Evolutionary conservation across 1,284 basidiomycete genomes (phyloP).

Genomic region (Ceratobasidium sp.): DNA sequence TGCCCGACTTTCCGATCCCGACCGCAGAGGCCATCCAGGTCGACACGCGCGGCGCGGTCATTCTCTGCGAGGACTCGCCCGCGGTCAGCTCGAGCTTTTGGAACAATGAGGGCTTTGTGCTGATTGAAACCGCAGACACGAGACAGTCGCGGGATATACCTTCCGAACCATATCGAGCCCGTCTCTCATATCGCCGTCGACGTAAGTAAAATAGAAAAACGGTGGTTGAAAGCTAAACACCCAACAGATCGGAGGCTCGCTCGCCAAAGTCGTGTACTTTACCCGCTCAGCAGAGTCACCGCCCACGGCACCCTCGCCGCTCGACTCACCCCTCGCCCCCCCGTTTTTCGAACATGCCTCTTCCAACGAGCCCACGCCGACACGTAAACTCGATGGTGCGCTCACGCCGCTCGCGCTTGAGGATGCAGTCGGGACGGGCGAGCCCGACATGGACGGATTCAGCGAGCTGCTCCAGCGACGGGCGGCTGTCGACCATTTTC

Average conservation of each 20-base stretch:
- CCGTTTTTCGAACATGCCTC: conserved; percentile 48
- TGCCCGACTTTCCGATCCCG: conserved; percentile 57
- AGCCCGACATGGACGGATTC: conserved; percentile 39
- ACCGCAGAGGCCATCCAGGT: conserved; percentile 79
- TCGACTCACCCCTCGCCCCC: conserved; percentile 64
- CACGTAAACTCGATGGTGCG: conserved; percentile 66
- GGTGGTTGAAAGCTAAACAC: not conserved
- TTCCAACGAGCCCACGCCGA: conserved; percentile 54
- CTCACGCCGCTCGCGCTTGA: conserved; percentile 82
- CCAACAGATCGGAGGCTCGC: conserved; percentile 87
- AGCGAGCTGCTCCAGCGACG: conserved; percentile 68
- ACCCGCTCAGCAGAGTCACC: conserved; percentile 86
- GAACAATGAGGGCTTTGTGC: not conserved
- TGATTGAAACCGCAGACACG: conserved; percentile 65
- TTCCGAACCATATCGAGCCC: conserved; percentile 94
- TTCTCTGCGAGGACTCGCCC: conserved; percentile 89
- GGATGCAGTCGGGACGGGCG: conserved; percentile 2
- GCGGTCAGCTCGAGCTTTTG: conserved; percentile 63
- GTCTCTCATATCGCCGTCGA: conserved; percentile 97
- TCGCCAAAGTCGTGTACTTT: conserved; percentile 99
- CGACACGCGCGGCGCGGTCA: conserved; percentile 86
- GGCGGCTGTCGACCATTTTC: conserved; percentile 78
- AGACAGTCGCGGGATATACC: conserved; percentile 92
- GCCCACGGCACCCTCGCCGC: conserved; percentile 62
- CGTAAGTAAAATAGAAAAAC: conserved; percentile 60